Percentiles rank a stretch among this genome's conserved stretches.
Conservation (phyloP, 2,329 filamentous ascomycete genomes). For the Penicillium crustosum region DNA sequence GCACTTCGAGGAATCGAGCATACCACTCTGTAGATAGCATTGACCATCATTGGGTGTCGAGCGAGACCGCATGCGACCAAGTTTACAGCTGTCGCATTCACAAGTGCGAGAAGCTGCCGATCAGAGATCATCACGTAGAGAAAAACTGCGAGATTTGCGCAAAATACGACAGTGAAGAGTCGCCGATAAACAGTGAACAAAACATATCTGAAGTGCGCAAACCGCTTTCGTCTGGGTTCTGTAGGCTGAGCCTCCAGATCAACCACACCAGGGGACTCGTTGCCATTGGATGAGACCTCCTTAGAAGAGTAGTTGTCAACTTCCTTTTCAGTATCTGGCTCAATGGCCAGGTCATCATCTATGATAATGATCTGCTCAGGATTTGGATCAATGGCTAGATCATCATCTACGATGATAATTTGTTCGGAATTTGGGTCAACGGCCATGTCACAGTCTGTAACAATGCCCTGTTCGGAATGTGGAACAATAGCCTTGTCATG, state of each 20-base stretch:
- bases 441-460: neutral
- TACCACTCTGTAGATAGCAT: conserved; percentile 49
- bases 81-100: conserved; percentile 48
- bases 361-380: neutral
- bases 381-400: neutral
- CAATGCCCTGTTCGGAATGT: conserved; percentile 3
- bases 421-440: neutral
- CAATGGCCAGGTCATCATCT: no score
- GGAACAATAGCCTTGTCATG: conserved; percentile 1
- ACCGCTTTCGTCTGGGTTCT: conserved; percentile 11
- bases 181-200: conserved; percentile 39
- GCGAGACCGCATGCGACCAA: conserved; percentile 49
- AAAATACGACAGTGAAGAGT: conserved; percentile 42
- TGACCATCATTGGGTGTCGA: conserved; percentile 55
- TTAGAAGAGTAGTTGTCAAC: conserved; percentile 1
- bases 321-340: neutral
- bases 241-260: conserved; percentile 15
- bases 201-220: conserved; percentile 14
- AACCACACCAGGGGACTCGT: neutral
- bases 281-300: neutral
- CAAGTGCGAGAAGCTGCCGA: conserved; percentile 37
- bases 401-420: no score
- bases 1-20: conserved; percentile 46
- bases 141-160: conserved; percentile 40
- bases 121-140: conserved; percentile 38